A percentile compares a stretch with the other conserved stretches of the same genome.
These are phyloP conservation scores for Macrocystidia cucumis DNA, from an alignment of 1,284 basidiomycete species.

Conservation along the genomic window DNA sequence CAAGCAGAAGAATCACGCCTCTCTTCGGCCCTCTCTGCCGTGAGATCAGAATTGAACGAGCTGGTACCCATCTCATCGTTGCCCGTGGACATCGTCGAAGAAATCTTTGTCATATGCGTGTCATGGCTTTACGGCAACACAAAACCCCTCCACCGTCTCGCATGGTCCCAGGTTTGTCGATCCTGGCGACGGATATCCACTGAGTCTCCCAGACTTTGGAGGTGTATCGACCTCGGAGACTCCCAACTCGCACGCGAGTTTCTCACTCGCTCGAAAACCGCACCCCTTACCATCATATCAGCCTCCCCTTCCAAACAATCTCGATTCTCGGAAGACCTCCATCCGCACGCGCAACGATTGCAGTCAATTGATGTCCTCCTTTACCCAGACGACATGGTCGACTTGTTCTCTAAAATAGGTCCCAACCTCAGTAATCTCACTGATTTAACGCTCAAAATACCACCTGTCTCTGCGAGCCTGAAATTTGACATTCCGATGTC, in stretches of 20 bases:
- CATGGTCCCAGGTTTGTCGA: slow-evolving; percentile 30
- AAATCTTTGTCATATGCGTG: slow-evolving; percentile 25
- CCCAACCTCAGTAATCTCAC: slow-evolving; percentile 16
- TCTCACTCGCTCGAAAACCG: slow-evolving; percentile 21
- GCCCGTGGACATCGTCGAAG: slow-evolving; percentile 27
- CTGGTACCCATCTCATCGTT: slow-evolving; percentile 19
- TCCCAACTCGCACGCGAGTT: slow-evolving; percentile 21
- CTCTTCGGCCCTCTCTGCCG: slow-evolving; percentile 14
- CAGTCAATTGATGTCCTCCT: slow-evolving; percentile 24
- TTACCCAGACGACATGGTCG: slow-evolving; percentile 21
- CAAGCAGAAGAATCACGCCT: slow-evolving; percentile 17
- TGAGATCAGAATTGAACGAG: slow-evolving; percentile 19
- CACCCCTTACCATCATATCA: slow-evolving; percentile 23
- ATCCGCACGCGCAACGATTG: slow-evolving; percentile 18
- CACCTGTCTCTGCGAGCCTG: slow-evolving; percentile 18
- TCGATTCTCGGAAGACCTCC: slow-evolving; percentile 17
- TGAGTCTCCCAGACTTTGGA: slow-evolving; percentile 26
- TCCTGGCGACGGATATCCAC: slow-evolving; percentile 23
- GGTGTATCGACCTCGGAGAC: slow-evolving; percentile 25
- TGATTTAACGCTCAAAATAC: slow-evolving; percentile 22
- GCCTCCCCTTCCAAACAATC: slow-evolving; percentile 17
- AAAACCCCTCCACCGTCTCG: slow-evolving; percentile 20
- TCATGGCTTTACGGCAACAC: slow-evolving; percentile 22
- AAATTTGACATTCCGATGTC: slow-evolving; percentile 19
- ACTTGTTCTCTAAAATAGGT: slow-evolving; percentile 20